Percentiles rank a stretch among this genome's conserved stretches.
phyloP scores from a whole-genome alignment of 2,329 filamentous ascomycete species.

The Claviceps sp. region DNA sequence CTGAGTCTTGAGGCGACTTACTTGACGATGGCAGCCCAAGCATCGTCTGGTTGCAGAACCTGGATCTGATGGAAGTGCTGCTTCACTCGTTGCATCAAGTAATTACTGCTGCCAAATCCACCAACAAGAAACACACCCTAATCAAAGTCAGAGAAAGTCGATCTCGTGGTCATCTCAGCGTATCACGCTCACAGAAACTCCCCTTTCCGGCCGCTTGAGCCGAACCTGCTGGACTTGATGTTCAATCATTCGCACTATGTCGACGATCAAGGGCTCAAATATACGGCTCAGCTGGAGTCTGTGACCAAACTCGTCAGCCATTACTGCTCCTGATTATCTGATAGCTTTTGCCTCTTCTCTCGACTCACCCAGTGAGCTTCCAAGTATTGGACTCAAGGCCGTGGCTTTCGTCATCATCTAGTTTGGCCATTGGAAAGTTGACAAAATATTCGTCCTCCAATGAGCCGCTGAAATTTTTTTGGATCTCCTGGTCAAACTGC shows the following conservation, averaged over 20 bases:
- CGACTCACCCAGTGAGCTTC: conserved; percentile 10
- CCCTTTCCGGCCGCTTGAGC: neutral
- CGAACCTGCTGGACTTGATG: conserved; percentile 8
- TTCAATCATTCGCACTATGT: conserved; percentile 9
- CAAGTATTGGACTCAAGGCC: conserved; percentile 8
- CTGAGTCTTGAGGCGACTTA: neutral
- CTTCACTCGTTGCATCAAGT: neutral
- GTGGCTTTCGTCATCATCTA: conserved; percentile 8
- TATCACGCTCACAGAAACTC: neutral
- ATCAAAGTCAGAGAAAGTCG: neutral
- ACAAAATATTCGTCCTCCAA: conserved; percentile 8
- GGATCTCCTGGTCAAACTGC: conserved; percentile 11
- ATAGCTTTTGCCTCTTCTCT: neutral
- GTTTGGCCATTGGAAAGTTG: conserved; percentile 10
- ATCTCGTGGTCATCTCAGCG: neutral
- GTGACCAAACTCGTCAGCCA: neutral
- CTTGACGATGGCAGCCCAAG: conserved; percentile 4
- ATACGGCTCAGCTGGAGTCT: conserved; percentile 3
- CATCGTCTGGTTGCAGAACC: conserved; percentile 1
- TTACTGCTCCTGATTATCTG: neutral
- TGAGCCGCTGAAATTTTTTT: conserved; percentile 9
- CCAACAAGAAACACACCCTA: conserved; percentile 4
- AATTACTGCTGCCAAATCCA: conserved; percentile 4
- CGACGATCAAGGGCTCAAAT: conserved; percentile 11
- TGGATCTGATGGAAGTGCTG: neutral